Percentiles rank a stretch among this genome's conserved stretches.
These are phyloP conservation scores for Apiotrichum gracile DNA, from an alignment of 1,284 basidiomycete species.

Conservation along the genomic window DNA sequence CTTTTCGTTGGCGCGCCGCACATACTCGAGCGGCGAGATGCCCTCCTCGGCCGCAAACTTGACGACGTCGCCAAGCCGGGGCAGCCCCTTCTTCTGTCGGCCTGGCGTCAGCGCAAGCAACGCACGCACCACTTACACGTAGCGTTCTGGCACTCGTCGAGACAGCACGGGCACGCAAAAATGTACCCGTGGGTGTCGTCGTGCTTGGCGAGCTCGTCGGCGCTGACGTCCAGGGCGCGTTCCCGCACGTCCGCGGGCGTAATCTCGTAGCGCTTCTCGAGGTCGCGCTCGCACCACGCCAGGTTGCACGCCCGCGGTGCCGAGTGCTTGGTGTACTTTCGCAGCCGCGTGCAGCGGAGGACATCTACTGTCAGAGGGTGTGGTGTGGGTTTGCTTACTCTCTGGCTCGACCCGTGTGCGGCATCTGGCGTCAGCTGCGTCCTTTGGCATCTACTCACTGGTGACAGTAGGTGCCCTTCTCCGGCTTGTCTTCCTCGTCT, in stretches of 20 bases:
- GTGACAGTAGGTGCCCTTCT: constrained; percentile 29
- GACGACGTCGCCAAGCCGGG: constrained; percentile 21
- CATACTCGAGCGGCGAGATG: constrained; percentile 7
- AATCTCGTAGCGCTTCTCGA: constrained; percentile 24
- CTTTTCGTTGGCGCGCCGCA: constrained; percentile 2
- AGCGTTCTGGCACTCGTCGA: constrained; percentile 27
- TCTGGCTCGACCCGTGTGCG: constrained; percentile 14
- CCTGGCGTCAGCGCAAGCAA: constrained; percentile 13
- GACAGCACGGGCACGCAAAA: constrained; percentile 32
- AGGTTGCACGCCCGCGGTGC: constrained; percentile 23
- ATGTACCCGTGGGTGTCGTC: constrained; percentile 11
- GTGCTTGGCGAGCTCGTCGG: constrained; percentile 8
- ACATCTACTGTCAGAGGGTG: too few relatives aligned
- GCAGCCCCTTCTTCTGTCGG: constrained; percentile 29
- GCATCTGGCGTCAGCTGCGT: constrained; percentile 6
- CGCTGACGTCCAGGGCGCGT: background rate
- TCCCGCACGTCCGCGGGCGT: constrained; percentile 6
- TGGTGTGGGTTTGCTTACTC: constrained; percentile 1
- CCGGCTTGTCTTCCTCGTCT: constrained; percentile 3
- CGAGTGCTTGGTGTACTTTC: constrained; percentile 14
- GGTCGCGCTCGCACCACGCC: constrained; percentile 29
- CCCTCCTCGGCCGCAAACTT: constrained; percentile 12
- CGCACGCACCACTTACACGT: constrained; percentile 20
- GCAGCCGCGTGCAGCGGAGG: constrained; percentile 30
- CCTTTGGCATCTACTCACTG: constrained; percentile 16